Evolutionary conservation across 1,284 basidiomycete species (phyloP).

Genomic region (Heterobasidion irregulare): DNA sequence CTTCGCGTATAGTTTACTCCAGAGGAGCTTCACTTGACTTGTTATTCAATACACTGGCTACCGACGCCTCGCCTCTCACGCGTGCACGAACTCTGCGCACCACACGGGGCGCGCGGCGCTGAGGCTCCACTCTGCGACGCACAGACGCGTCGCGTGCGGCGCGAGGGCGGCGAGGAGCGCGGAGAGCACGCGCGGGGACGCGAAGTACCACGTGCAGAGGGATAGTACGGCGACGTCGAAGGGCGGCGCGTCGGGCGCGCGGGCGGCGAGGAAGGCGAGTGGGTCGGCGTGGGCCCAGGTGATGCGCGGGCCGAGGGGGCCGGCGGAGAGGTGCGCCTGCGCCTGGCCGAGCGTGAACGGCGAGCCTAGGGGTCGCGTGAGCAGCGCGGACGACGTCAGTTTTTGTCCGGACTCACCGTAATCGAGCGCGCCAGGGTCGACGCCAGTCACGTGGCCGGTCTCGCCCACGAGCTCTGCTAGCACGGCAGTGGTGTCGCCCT

Average conservation of each 20-base stretch:
- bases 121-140: constrained; percentile 32
- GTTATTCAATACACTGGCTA: no score
- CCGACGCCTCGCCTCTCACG: neutral
- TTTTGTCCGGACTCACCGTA: constrained; percentile 23
- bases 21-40: no score
- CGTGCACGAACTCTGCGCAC: neutral
- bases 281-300: constrained; percentile 27
- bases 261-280: constrained; percentile 19
- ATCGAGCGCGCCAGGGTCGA: constrained; percentile 30
- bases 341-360: constrained; percentile 34
- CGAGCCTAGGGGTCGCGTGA: constrained; percentile 18
- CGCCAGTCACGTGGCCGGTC: constrained; percentile 28
- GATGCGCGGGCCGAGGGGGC: constrained; percentile 26
- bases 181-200: constrained; percentile 23
- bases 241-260: constrained; percentile 2
- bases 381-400: neutral
- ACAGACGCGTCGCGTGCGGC: constrained; percentile 19
- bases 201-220: constrained; percentile 34
- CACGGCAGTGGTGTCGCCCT: constrained; percentile 33
- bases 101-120: constrained; percentile 12
- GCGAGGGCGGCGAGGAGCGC: constrained; percentile 28
- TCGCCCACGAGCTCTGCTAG: constrained; percentile 29
- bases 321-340: constrained; percentile 24
- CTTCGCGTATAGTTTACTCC: no score
- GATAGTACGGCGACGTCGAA: constrained; percentile 30